Conservation (phyloP, 1,284 basidiomycete genomes). For the Waitea zeae region DNA sequence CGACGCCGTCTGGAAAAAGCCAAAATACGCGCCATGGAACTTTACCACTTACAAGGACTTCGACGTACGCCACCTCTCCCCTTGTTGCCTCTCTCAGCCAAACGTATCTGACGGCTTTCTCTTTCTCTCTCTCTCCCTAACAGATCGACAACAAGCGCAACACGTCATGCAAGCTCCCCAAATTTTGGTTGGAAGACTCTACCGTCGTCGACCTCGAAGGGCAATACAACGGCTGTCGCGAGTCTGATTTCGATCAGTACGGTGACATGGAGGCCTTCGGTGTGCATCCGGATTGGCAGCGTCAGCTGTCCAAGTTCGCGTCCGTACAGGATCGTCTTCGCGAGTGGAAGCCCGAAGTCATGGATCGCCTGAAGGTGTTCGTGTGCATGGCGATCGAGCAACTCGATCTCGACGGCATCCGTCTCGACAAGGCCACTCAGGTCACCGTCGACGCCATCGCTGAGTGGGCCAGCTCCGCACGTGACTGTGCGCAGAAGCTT, state of each 20-base stretch:
- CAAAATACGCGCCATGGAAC: constrained; percentile 67
- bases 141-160: constrained; percentile 55
- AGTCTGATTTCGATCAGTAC: constrained; percentile 82
- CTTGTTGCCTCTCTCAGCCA: background rate
- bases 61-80: constrained; percentile 20
- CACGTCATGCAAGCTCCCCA: constrained; percentile 54
- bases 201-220: constrained; percentile 28
- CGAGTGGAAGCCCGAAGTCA: constrained; percentile 70
- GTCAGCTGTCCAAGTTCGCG: constrained; percentile 85
- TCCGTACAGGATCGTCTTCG: constrained; percentile 88
- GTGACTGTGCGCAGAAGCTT: constrained; percentile 50
- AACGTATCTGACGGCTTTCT: constrained; percentile 3
- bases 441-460: constrained; percentile 71
- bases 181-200: constrained; percentile 67
- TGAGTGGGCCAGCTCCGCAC: constrained; percentile 55
- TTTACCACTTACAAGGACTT: constrained; percentile 77
- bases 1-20: constrained; percentile 58
- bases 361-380: constrained; percentile 60
- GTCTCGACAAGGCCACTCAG: constrained; percentile 88
- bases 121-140: constrained; percentile 4
- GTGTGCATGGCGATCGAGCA: constrained; percentile 74
- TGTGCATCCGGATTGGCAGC: constrained; percentile 87
- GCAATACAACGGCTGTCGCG: constrained; percentile 49
- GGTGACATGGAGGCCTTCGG: constrained; percentile 93
- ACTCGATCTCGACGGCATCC: constrained; percentile 81